Conservation (phyloP, 768 basidiomycete genomes). For the Clavulina sp. region DNA sequence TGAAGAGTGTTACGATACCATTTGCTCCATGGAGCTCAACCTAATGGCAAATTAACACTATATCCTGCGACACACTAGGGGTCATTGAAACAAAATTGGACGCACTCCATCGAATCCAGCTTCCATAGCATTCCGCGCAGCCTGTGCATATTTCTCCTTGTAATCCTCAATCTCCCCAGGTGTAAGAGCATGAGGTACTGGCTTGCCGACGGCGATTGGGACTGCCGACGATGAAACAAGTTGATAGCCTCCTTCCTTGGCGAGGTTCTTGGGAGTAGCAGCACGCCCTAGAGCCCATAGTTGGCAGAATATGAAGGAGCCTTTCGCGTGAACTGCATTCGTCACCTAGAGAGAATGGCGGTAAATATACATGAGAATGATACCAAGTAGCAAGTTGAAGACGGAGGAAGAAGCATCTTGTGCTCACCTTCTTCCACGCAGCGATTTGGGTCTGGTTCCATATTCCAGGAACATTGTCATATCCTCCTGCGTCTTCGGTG, state of each 20-base stretch:
- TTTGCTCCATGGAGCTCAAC: slow-evolving; percentile 18
- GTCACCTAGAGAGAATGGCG: slow-evolving; percentile 13
- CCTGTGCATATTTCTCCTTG: slow-evolving; percentile 14
- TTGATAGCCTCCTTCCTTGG: not conserved
- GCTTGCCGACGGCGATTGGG: slow-evolving; percentile 12
- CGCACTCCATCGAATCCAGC: slow-evolving; percentile 23
- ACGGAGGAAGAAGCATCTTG: too few relatives aligned
- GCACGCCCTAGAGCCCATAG: slow-evolving; percentile 21
- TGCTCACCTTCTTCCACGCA: slow-evolving; percentile 21
- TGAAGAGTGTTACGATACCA: too few relatives aligned
- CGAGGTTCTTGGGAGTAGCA: not conserved
- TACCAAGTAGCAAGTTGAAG: too few relatives aligned
- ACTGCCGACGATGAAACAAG: not conserved
- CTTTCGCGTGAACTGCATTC: slow-evolving; percentile 18
- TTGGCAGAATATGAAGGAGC: slow-evolving; percentile 18
- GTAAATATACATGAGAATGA: too few relatives aligned
- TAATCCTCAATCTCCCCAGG: slow-evolving; percentile 15
- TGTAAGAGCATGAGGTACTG: slow-evolving; percentile 11
- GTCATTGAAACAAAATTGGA: too few relatives aligned
- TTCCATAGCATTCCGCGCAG: slow-evolving; percentile 17
- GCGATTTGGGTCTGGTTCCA: slow-evolving; percentile 18
- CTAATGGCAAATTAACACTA: too few relatives aligned
- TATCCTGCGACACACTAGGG: too few relatives aligned
- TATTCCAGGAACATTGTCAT: slow-evolving; percentile 18
- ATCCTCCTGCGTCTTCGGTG: too few relatives aligned